Conservation (phyloP, 2,329 filamentous ascomycete species). For the Sporothrix mexicana region DNA sequence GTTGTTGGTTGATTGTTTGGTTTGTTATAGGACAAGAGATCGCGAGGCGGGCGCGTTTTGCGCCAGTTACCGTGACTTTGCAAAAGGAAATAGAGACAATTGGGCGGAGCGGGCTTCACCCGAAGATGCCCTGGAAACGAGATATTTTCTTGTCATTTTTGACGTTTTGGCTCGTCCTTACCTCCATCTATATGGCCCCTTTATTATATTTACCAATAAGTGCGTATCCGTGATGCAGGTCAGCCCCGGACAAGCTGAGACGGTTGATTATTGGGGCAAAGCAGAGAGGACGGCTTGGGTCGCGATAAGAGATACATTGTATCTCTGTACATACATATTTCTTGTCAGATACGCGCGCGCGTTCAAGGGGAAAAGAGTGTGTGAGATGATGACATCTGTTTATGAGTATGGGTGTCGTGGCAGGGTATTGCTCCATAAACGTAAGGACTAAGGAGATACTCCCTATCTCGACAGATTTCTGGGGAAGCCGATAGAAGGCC, state of each 20-base stretch:
- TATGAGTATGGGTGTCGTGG: constrained; percentile 1
- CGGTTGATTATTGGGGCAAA: not conserved
- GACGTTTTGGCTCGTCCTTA: not conserved
- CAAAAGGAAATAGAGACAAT: not conserved
- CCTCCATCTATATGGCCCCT: not conserved
- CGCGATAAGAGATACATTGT: not conserved
- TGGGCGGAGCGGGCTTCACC: not conserved
- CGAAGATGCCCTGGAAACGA: constrained; percentile 8
- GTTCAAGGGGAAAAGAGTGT: not conserved
- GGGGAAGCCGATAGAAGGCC: constrained; percentile 16
- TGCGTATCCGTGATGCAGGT: not conserved
- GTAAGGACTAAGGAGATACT: not conserved
- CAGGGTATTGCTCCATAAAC: not conserved
- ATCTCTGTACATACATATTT: too few relatives aligned
- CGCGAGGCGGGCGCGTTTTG: constrained; percentile 15
- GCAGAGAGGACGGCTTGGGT: not conserved
- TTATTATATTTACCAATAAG: not conserved
- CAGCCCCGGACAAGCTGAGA: constrained; percentile 4
- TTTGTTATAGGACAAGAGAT: not conserved
- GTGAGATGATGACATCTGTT: not conserved
- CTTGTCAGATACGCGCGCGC: constrained; percentile 17
- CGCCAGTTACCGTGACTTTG: not conserved
- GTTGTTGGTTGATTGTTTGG: not conserved
- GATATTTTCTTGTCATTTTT: not conserved
- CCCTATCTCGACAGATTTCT: not conserved